Base-by-base conservation (phyloP, 257 asterid genomes). In the Penstemon newberryi region DNA sequence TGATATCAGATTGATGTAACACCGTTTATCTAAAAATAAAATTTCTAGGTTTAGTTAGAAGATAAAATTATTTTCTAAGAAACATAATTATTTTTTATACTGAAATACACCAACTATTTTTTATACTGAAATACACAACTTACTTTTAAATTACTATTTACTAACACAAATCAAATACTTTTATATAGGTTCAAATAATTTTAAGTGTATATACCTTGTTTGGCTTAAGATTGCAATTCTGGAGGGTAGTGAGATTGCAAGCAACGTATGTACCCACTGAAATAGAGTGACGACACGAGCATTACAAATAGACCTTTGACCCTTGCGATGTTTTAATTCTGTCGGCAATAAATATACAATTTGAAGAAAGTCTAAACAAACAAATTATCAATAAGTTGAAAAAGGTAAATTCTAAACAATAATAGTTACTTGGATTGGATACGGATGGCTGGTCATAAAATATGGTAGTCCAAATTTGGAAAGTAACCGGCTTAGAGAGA, bases 181-280 rank as follows among this genome's bases (percentile, higher is more conserved):
- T 25, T 2, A n/a, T n/a, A n/a, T n/a, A 25, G 18, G 18, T 25
- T 25, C 33, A 25, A 25, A 25, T 25, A 25, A 25, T 25, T 25
- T 25, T 25, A 25, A 25, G 33, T 25, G 33, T 25, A 25, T 25
- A 25, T 25, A 25, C 33, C 33, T 25, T 25, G 33, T 4, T 61
- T 45, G 62, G 53, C 39, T 51, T 68, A 66, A 59, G 60, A 63
- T 33, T 55, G 53, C 70, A 76, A 53, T 7, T 76, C 60, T 71
- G 80, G 80, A 67, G 64, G 65, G 53, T 78, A 65, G 79, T 77
- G 63, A 69, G 73, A 77, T 73, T 72, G 78, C 65, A 66, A 60
- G 78, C 65, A 66, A 60, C 52, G 60, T 67, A 59, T 25, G 52
- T 49, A 51, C 25, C 60, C 73, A 57, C 50, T 59, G 73, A 77